phyloP scores from a whole-genome alignment of 176 grass and related monocot genomes.

The Miscanthus lutarioriparius region DNA sequence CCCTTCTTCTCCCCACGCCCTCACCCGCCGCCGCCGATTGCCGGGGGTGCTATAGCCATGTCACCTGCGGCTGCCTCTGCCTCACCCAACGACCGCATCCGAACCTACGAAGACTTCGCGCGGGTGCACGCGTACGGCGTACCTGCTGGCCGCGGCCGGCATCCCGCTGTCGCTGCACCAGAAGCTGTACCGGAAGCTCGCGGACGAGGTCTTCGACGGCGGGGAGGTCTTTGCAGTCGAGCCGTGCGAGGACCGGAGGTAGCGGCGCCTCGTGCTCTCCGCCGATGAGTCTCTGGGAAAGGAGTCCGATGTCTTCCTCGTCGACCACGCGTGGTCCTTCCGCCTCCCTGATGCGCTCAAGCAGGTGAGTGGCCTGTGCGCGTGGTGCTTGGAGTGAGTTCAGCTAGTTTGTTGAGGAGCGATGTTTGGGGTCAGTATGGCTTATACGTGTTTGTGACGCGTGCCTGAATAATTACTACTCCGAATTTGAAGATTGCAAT shows the following conservation, averaged over 20 bases:
- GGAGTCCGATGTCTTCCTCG: conserved; percentile 78
- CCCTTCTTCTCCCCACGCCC: neutral
- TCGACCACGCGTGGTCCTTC: conserved; percentile 97
- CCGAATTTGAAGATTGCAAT: neutral
- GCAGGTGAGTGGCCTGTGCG: conserved; percentile 41
- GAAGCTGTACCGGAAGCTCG: conserved; percentile 77
- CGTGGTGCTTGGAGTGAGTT: neutral
- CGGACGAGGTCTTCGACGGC: conserved; percentile 83
- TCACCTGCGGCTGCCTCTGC: conserved; percentile 17
- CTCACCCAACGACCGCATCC: conserved; percentile 25
- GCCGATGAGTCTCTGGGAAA: conserved; percentile 24
- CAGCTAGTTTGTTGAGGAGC: neutral
- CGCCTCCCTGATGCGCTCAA: conserved; percentile 81
- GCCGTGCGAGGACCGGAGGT: conserved; percentile 54
- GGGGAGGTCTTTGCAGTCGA: conserved; percentile 76
- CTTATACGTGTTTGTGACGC: neutral
- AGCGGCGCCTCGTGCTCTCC: conserved; percentile 62
- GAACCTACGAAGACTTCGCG: conserved; percentile 62
- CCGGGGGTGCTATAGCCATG: conserved; percentile 21
- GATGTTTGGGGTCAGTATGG: neutral
- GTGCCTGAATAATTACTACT: neutral
- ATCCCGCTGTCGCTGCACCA: conserved; percentile 59
- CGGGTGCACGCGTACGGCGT: conserved; percentile 62
- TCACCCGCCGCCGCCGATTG: neutral
- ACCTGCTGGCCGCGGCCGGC: conserved; percentile 68